Percentiles rank a stretch among this genome's conserved stretches.
Evolutionary conservation across 352 stramenopile genomes (phyloP).

Genomic region (Pythium scleroteichum): DNA sequence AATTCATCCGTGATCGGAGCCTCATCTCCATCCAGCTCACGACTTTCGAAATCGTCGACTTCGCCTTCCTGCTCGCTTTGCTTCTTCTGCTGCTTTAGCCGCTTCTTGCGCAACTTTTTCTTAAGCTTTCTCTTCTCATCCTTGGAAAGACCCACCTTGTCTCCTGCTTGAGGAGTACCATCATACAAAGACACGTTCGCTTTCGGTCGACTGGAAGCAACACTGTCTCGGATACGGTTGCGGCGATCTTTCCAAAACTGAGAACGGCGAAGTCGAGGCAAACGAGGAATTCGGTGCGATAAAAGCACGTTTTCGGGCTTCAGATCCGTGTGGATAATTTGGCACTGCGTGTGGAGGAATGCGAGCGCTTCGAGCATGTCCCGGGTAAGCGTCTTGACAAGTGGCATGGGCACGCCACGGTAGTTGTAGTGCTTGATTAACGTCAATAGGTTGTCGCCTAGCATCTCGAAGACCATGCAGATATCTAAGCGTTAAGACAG

Average conservation of each 20-base stretch:
- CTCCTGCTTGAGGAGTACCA: not conserved
- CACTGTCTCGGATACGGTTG: constrained; percentile 12
- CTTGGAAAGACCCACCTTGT: constrained; percentile 45
- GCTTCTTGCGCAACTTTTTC: constrained; percentile 93
- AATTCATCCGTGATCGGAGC: constrained; percentile 14
- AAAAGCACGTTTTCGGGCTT: constrained; percentile 99
- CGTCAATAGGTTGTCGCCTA: constrained; percentile 97
- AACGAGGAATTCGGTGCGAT: constrained; percentile 65
- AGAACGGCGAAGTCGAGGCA: constrained; percentile 64
- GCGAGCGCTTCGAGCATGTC: constrained; percentile 96
- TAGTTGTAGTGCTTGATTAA: constrained; percentile 99
- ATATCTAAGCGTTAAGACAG: constrained; percentile 57
- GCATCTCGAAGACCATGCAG: constrained; percentile 99
- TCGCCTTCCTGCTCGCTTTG: constrained; percentile 31
- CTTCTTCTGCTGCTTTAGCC: constrained; percentile 91
- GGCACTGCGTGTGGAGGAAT: constrained; percentile 97
- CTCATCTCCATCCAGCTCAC: constrained; percentile 3
- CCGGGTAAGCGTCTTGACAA: constrained; percentile 94
- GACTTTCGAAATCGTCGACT: constrained; percentile 11
- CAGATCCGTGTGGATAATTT: constrained; percentile 99
- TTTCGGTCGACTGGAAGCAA: not conserved
- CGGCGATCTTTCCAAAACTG: constrained; percentile 49
- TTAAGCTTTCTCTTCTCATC: constrained; percentile 95
- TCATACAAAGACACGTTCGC: not conserved
- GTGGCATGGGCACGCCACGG: constrained; percentile 93